phyloP scores from a whole-genome alignment of 495 filamentous ascomycete species.

The Lasiosphaeria hispida region DNA sequence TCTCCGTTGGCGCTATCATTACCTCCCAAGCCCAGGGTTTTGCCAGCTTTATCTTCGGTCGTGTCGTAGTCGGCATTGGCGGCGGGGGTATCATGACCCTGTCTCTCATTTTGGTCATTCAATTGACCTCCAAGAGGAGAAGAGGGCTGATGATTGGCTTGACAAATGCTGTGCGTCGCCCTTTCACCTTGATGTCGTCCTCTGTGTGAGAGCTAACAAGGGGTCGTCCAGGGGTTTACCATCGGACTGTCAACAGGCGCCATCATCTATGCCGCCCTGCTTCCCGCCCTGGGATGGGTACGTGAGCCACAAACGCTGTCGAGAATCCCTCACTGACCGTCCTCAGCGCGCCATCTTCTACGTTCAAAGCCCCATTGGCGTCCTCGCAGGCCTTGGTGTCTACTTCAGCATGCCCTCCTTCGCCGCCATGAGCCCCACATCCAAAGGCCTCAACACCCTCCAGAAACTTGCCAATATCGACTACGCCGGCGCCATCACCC shows the following conservation, averaged over 20 bases:
- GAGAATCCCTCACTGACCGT: not conserved
- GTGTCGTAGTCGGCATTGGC: conserved; percentile 62
- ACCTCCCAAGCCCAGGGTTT: conserved; percentile 57
- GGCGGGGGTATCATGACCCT: conserved; percentile 65
- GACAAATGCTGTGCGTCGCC: conserved; percentile 36
- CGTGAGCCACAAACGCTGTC: conserved; percentile 19
- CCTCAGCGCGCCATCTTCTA: conserved; percentile 64
- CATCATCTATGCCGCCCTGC: conserved; percentile 63
- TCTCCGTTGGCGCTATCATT: conserved; percentile 61
- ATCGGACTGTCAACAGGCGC: conserved; percentile 69
- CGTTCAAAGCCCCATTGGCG: conserved; percentile 57
- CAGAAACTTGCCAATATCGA: conserved; percentile 62
- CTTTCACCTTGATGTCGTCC: not conserved
- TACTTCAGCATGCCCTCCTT: conserved; percentile 57
- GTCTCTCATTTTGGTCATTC: conserved; percentile 65
- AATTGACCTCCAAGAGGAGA: conserved; percentile 59
- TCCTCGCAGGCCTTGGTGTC: conserved; percentile 56
- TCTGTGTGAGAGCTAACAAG: not conserved
- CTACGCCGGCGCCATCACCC: conserved; percentile 61
- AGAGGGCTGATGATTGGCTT: conserved; percentile 70
- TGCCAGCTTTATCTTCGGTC: conserved; percentile 61
- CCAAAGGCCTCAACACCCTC: conserved; percentile 26
- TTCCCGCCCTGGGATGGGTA: conserved; percentile 67
- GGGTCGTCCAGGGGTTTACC: conserved; percentile 51
- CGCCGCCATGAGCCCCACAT: conserved; percentile 28